Percentiles rank a stretch among this genome's conserved stretches.
Evolutionary conservation across 768 basidiomycete genomes (phyloP).

Genomic region (Kwoniella heveanensis): DNA sequence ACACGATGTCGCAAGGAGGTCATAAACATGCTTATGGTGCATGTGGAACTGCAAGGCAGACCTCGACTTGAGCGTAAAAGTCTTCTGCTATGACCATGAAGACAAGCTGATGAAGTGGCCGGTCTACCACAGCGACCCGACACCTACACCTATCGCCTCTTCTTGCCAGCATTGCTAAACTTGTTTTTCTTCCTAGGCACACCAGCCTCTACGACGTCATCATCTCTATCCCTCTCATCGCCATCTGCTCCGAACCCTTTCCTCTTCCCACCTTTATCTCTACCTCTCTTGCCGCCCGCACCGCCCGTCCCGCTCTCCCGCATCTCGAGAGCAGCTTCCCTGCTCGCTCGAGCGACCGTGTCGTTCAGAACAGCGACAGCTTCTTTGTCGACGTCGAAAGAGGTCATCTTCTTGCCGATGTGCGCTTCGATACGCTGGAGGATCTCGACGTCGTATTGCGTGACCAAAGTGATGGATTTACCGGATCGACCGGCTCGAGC

Average conservation of each 20-base stretch:
- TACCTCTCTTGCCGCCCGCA: slow-evolving; percentile 61
- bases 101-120: no score
- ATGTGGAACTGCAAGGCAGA: no score
- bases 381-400: slow-evolving; percentile 78
- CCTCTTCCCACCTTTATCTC: slow-evolving; percentile 56
- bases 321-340: slow-evolving; percentile 73
- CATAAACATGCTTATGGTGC: no score
- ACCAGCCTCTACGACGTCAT: slow-evolving; percentile 88
- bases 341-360: slow-evolving; percentile 80
- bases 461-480: slow-evolving; percentile 94
- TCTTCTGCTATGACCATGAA: no score
- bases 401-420: slow-evolving; percentile 85
- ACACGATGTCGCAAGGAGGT: no score
- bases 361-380: slow-evolving; percentile 84
- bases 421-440: slow-evolving; percentile 92
- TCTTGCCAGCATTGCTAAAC: slow-evolving; percentile 17
- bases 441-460: slow-evolving; percentile 97
- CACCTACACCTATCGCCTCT: slow-evolving; percentile 7
- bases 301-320: slow-evolving; percentile 69
- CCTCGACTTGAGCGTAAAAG: no score
- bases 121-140: no score
- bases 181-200: slow-evolving; percentile 68
- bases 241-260: slow-evolving; percentile 53
- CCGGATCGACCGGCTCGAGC: slow-evolving; percentile 97
- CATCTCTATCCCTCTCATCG: slow-evolving; percentile 86